A percentile compares a stretch with the other conserved stretches of the same genome.
Evolutionary conservation across 495 filamentous ascomycete genomes (phyloP).

Genomic region (Daldinia bambusicola): DNA sequence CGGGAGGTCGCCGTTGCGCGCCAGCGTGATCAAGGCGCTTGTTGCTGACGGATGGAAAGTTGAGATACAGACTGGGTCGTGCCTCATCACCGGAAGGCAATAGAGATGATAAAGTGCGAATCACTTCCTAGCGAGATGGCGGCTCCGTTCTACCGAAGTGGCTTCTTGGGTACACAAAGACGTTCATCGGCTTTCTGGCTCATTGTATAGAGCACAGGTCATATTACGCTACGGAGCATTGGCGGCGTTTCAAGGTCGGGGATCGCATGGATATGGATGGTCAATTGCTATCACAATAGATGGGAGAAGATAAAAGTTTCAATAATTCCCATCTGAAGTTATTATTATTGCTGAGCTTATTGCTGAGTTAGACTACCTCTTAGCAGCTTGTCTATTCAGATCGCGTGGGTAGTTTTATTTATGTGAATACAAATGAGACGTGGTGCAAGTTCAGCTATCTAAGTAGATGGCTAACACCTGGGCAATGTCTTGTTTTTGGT

Average conservation of each 20-base stretch:
- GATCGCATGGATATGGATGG: conserved; percentile 17
- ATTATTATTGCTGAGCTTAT: neutral
- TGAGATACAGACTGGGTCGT: conserved; percentile 70
- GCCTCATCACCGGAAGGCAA: conserved; percentile 69
- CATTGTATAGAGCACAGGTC: neutral
- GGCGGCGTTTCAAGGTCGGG: conserved; percentile 33
- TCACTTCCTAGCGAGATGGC: neutral
- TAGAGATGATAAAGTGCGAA: conserved; percentile 14
- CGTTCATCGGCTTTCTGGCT: neutral
- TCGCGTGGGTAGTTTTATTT: neutral
- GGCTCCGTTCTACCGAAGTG: conserved; percentile 5
- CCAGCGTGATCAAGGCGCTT: conserved; percentile 82
- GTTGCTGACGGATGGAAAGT: conserved; percentile 84
- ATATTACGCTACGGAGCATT: neutral
- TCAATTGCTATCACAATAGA: conserved; percentile 11
- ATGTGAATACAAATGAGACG: conserved; percentile 5
- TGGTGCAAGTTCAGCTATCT: neutral
- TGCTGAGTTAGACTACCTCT: neutral
- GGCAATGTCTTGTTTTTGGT: conserved; percentile 3
- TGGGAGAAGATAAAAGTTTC: neutral
- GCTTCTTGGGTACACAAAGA: neutral
- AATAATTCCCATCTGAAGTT: neutral
- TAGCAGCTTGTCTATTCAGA: neutral
- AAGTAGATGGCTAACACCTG: neutral
- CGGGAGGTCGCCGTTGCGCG: conserved; percentile 77